A percentile compares a stretch with the other conserved stretches of the same genome.
phyloP scores from a whole-genome alignment of 2,329 filamentous ascomycete genomes.

The Dendryphion nanum region DNA sequence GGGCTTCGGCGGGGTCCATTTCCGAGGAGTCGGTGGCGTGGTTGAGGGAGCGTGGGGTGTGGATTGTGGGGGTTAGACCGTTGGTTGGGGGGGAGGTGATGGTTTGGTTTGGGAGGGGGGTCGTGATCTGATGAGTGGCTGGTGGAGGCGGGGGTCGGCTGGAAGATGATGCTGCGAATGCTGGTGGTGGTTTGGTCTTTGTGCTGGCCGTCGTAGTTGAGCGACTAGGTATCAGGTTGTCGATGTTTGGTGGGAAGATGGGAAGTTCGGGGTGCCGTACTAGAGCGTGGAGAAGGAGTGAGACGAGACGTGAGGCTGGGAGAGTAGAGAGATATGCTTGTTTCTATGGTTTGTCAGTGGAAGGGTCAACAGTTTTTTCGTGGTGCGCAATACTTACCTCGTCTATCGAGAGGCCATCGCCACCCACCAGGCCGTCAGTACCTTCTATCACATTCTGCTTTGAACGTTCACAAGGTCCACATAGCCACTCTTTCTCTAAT shows the following conservation, averaged over 20 bases:
- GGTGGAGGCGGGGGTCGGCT: background rate
- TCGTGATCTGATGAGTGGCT: conserved; percentile 6
- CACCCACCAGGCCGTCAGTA: conserved; percentile 40
- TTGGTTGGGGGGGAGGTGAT: conserved; percentile 2
- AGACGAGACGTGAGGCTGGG: conserved; percentile 61
- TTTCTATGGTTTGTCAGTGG: conserved; percentile 48
- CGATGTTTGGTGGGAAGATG: conserved; percentile 54
- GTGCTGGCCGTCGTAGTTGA: background rate
- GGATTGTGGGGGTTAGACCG: conserved; percentile 10
- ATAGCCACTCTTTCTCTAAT: conserved; percentile 70
- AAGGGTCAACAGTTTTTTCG: background rate
- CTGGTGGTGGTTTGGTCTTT: background rate
- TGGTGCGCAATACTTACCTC: conserved; percentile 33
- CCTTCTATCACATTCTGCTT: conserved; percentile 30
- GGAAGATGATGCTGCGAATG: too few relatives aligned
- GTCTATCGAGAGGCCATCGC: conserved; percentile 40
- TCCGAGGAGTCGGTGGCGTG: conserved; percentile 20
- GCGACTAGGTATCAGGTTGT: conserved; percentile 18
- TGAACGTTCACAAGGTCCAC: conserved; percentile 55
- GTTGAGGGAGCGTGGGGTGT: conserved; percentile 15
- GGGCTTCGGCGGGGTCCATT: conserved; percentile 31
- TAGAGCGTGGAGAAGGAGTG: conserved; percentile 62
- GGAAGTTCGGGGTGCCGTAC: conserved; percentile 63
- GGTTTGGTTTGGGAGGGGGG: conserved; percentile 5
- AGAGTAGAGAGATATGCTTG: conserved; percentile 62